Conservation (phyloP, 306 rosid genomes). For the Lathyrus aphaca region DNA sequence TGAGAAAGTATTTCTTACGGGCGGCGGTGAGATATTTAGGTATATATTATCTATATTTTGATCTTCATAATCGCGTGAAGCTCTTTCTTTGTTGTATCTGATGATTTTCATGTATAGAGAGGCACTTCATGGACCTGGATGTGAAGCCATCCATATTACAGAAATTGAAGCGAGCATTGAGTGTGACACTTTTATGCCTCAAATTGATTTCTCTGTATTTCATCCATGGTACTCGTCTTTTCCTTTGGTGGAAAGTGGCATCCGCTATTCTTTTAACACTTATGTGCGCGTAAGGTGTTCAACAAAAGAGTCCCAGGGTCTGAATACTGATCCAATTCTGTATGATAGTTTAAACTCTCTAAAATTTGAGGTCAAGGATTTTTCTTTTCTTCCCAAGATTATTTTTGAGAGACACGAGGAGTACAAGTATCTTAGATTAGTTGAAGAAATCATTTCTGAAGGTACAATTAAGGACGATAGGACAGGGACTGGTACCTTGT, state of each 20-base stretch:
- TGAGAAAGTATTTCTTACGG: slow-evolving; percentile 90
- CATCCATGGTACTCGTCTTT: slow-evolving; percentile 94
- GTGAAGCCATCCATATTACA: slow-evolving; percentile 91
- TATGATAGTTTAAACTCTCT: slow-evolving; percentile 43
- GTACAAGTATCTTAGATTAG: slow-evolving; percentile 71
- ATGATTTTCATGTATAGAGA: slow-evolving; percentile 62
- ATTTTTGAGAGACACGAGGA: slow-evolving; percentile 88
- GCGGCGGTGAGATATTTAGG: slow-evolving; percentile 91
- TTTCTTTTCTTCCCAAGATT: slow-evolving; percentile 85
- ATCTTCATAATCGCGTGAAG: slow-evolving; percentile 20
- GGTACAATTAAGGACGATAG: slow-evolving; percentile 87
- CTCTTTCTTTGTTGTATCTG: slow-evolving; percentile 30
- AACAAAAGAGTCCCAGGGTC: slow-evolving; percentile 50
- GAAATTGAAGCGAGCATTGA: slow-evolving; percentile 76
- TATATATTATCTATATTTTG: slow-evolving; percentile 30
- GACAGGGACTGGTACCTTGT: slow-evolving; percentile 95
- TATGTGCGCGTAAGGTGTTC: slow-evolving; percentile 82
- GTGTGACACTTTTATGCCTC: slow-evolving; percentile 83
- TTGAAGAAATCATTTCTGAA: slow-evolving; percentile 78
- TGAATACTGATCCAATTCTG: slow-evolving; percentile 46
- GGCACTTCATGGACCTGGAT: slow-evolving; percentile 81
- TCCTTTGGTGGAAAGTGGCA: slow-evolving; percentile 70
- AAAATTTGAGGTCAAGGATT: slow-evolving; percentile 69
- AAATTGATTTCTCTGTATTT: slow-evolving; percentile 68
- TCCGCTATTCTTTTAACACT: slow-evolving; percentile 73